Conservation (phyloP, 352 stramenopile species). For the Phytophthora agathidicida region DNA sequence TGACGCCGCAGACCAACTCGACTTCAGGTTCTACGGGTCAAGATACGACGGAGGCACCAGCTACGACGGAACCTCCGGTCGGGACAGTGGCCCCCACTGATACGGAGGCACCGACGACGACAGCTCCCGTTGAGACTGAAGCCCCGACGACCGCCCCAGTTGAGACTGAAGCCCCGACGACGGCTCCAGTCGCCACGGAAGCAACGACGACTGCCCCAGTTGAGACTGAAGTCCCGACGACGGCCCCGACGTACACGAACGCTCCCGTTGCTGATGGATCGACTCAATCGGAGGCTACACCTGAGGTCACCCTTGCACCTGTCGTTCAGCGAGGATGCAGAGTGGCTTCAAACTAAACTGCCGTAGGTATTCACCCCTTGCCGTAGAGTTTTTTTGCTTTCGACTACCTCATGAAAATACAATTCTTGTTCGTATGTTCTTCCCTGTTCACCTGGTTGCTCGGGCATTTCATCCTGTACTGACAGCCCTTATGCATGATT, state of each 20-base stretch:
- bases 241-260: background rate
- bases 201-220: background rate
- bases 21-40: conserved; percentile 12
- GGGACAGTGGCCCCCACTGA: background rate
- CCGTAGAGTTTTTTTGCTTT: conserved; percentile 2
- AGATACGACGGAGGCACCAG: conserved; percentile 5
- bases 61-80: background rate
- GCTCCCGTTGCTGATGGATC: conserved; percentile 8
- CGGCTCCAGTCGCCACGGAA: background rate
- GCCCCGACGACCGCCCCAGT: conserved; percentile 4
- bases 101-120: conserved; percentile 5
- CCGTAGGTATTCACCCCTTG: background rate
- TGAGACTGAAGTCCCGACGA: conserved; percentile 1
- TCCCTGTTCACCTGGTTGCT: no score
- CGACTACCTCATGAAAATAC: conserved; percentile 1
- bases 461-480: no score
- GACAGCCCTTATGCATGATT: no score
- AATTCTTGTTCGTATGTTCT: conserved; percentile 3
- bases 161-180: conserved; percentile 5
- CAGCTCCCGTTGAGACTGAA: conserved; percentile 10
- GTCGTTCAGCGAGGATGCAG: conserved; percentile 17
- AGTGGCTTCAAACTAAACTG: conserved; percentile 7
- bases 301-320: background rate
- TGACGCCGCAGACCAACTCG: conserved; percentile 12
- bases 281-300: conserved; percentile 13